Base-by-base conservation (phyloP, 805 yeast species). In the Candida verbasci region DNA sequence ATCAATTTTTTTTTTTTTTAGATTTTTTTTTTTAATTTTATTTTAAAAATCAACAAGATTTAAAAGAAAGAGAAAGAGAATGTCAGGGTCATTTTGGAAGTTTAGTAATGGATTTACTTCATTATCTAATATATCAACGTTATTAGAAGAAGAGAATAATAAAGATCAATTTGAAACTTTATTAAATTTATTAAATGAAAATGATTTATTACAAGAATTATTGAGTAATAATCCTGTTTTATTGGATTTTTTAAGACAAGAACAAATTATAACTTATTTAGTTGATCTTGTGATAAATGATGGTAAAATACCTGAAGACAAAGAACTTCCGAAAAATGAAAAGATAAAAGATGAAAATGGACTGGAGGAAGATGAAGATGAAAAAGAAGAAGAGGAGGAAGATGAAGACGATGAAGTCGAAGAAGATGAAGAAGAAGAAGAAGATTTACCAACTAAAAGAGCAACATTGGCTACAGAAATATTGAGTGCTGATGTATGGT, bases 401-500 rank as follows among this genome's bases (percentile, higher is more conserved):
- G 44, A 41, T 12, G 37, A 33, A 16, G 42, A 41, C 6, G 34
- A 32, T 10, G 42, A 42, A 10, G 55, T 58, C 15, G 70, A 64
- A 26, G 54, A 52, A n/a, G 51, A 60, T 18, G 52, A 48, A 10
- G 65, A 56, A 25, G 44, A 52, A 9, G 58, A 56, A 31, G 67
- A 62, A 27, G 72, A 65, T 39, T 50, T 50, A 11, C 50, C 58
- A 11, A 53, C 56, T 5, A 53, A 71, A 9, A 56, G 55, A 39
- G 70, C 71, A 21, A 55, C 70, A 6, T 49, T 66, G 26, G 88
- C 96, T 5, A 86, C 96, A 2, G 97, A 93, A 55, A 82, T 93
- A 29, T 67, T 93, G 32, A 78, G 91, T 27, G 86, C 93, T 3
- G 97, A 91, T 53, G 89, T 88, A 7, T 91, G 97, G 96, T 83